Evolutionary conservation across 73 alveolate genomes (phyloP).

Genomic region (Tetrahymena malaccensis): DNA sequence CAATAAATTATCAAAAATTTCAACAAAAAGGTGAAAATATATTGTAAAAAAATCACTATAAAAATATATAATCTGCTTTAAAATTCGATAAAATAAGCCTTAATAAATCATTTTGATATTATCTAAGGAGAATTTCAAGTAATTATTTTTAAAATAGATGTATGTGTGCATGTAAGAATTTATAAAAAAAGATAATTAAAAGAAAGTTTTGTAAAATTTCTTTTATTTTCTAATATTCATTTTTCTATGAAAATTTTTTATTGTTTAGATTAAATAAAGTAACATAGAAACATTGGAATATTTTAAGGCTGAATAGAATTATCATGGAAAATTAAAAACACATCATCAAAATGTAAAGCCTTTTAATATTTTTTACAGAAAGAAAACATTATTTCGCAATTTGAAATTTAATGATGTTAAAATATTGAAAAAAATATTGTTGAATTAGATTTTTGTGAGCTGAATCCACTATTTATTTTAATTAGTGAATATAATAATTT

Average conservation of each 20-base stretch:
- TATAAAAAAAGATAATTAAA: too few relatives aligned
- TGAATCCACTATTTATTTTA: neutral
- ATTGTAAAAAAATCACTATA: too few relatives aligned
- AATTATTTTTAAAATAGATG: too few relatives aligned
- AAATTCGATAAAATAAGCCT: too few relatives aligned
- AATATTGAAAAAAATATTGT: neutral
- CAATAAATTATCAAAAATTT: too few relatives aligned
- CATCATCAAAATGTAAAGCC: neutral
- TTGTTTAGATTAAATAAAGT: neutral
- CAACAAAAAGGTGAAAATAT: too few relatives aligned
- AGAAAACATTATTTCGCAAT: neutral
- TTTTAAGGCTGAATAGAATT: neutral
- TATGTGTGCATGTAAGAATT: too few relatives aligned
- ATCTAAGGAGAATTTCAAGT: too few relatives aligned
- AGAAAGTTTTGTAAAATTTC: neutral
- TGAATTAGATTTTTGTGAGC: neutral
- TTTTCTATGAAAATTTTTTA: neutral
- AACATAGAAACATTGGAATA: neutral
- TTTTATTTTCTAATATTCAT: neutral
- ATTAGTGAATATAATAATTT: too few relatives aligned
- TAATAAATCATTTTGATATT: too few relatives aligned
- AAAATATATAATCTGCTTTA: too few relatives aligned
- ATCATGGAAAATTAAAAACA: neutral
- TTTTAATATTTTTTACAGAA: neutral
- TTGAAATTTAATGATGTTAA: neutral